phyloP scores from a whole-genome alignment of 345 rosid species.

The Pistacia vera region DNA sequence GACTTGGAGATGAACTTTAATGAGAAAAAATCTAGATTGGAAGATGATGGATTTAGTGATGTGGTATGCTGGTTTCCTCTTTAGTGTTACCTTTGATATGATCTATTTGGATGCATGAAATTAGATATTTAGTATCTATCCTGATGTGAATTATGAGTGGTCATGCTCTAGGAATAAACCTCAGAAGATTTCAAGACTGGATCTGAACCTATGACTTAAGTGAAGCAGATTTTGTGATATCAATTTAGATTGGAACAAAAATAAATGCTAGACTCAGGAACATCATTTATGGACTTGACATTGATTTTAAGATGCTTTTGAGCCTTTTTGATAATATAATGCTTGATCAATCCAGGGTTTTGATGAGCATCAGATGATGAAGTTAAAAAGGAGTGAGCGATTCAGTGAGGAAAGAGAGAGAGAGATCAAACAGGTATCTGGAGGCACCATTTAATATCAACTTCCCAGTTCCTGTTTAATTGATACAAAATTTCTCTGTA shows the following conservation, averaged over 20 bases:
- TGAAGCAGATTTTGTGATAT: background rate
- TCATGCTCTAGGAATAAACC: background rate
- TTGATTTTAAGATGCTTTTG: conserved; percentile 1
- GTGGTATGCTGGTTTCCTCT: conserved; percentile 47
- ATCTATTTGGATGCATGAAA: conserved; percentile 6
- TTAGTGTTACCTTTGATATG: conserved; percentile 7
- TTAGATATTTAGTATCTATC: background rate
- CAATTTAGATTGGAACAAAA: background rate
- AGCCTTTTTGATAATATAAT: background rate
- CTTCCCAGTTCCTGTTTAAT: background rate
- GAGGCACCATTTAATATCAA: conserved; percentile 1
- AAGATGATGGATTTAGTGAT: conserved; percentile 75
- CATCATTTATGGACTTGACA: background rate
- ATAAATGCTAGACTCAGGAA: background rate
- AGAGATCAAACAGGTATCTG: conserved; percentile 85
- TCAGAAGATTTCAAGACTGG: background rate
- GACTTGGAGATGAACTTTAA: conserved; percentile 89
- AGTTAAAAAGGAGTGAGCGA: conserved; percentile 72
- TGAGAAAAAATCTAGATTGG: conserved; percentile 54
- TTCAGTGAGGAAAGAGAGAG: conserved; percentile 79
- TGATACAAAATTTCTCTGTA: conserved; percentile 22
- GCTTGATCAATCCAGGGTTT: conserved; percentile 30
- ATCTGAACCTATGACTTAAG: background rate
- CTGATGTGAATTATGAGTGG: background rate
- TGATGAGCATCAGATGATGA: conserved; percentile 78